Conservation (phyloP, 106 monocot genomes). For the Dendrobium nobile region DNA sequence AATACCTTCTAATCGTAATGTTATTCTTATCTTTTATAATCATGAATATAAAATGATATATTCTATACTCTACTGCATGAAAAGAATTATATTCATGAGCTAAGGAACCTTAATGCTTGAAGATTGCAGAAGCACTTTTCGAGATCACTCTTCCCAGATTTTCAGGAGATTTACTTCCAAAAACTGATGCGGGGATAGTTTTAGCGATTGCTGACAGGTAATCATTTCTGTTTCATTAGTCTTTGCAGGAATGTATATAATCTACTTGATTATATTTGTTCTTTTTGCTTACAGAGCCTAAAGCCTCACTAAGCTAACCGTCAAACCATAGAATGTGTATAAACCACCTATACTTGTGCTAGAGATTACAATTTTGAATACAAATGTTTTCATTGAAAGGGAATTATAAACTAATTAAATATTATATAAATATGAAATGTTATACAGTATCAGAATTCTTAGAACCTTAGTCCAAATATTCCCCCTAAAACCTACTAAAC, state of each 20-base stretch:
- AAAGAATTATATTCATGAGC: background rate
- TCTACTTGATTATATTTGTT: no score
- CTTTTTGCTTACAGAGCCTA: no score
- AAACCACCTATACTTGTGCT: no score
- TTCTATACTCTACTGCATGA: background rate
- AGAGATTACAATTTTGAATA: no score
- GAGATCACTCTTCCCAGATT: constrained; percentile 90
- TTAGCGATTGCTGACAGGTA: constrained; percentile 89
- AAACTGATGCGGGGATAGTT: constrained; percentile 79
- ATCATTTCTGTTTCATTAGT: background rate
- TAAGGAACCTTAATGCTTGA: constrained; percentile 16
- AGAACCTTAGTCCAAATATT: no score
- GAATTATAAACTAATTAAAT: no score
- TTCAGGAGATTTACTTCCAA: constrained; percentile 87
- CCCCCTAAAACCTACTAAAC: no score
- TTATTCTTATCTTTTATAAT: background rate
- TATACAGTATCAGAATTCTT: no score
- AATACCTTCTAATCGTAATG: background rate
- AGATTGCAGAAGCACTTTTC: constrained; percentile 94
- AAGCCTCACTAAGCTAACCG: no score
- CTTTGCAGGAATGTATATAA: background rate
- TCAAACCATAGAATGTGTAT: no score
- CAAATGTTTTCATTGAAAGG: no score
- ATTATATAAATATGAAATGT: no score
- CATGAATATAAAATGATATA: background rate